Evolutionary conservation across 2,329 filamentous ascomycete genomes (phyloP).

Genomic region (Alternaria triticimaculans): DNA sequence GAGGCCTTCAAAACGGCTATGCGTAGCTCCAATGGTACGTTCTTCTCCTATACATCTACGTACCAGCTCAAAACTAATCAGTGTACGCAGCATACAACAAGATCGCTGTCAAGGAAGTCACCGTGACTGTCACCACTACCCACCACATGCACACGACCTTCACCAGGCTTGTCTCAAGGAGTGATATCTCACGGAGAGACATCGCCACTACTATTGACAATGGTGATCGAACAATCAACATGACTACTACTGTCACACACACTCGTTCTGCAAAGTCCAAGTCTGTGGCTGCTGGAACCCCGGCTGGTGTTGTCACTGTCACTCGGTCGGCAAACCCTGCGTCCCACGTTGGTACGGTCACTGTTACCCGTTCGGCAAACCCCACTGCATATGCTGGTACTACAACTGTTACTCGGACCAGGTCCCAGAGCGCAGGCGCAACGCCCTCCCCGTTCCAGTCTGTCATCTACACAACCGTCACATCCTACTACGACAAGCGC

Average conservation of each 20-base stretch:
- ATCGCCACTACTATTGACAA: not conserved
- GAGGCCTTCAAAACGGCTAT: constrained; percentile 16
- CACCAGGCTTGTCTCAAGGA: not conserved
- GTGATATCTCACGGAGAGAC: not conserved
- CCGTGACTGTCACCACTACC: not conserved
- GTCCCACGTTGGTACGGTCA: not conserved
- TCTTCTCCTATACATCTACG: not conserved
- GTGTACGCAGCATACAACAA: not conserved
- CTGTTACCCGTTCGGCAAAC: not conserved
- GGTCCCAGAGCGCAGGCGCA: not conserved
- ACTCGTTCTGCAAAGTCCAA: not conserved
- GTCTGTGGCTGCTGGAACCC: not conserved
- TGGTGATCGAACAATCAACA: not conserved
- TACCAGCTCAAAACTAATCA: not conserved
- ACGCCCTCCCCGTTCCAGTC: not conserved
- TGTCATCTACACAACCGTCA: not conserved
- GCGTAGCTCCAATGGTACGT: constrained; percentile 23
- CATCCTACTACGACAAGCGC: not conserved
- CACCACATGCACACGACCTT: not conserved
- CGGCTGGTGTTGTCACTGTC: not conserved
- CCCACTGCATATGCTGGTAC: not conserved
- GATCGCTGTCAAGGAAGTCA: not conserved
- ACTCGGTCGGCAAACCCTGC: not conserved
- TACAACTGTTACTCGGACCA: not conserved
- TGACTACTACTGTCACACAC: not conserved